Conservation (phyloP, 23 red algal genomes). For the Chondrus crispus region DNA sequence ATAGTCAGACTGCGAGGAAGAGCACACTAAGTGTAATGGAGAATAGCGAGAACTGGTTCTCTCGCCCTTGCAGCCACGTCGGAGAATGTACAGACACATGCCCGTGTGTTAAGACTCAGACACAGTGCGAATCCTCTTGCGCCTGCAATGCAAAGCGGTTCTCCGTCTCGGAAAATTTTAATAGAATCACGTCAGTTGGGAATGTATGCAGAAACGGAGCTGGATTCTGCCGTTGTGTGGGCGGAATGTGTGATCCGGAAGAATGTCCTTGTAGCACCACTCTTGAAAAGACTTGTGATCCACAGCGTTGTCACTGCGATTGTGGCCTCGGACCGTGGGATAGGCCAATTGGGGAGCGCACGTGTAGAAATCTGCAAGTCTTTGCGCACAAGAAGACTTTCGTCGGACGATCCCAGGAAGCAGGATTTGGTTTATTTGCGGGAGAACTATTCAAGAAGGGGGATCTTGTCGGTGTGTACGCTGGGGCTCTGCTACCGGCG, state of each 20-base stretch:
- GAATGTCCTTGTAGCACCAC: conserved; percentile 27
- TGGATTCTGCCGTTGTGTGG: conserved; percentile 37
- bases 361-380: conserved; percentile 26
- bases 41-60: conserved; percentile 11
- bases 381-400: conserved; percentile 47
- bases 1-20: neutral
- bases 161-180: neutral
- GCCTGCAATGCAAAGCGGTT: conserved; percentile 40
- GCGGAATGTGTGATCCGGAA: neutral
- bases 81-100: conserved; percentile 49
- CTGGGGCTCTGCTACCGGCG: conserved; percentile 23
- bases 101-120: conserved; percentile 41
- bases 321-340: neutral
- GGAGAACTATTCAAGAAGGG: conserved; percentile 47
- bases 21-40: neutral
- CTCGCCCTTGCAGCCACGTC: conserved; percentile 42
- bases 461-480: conserved; percentile 61
- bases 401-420: conserved; percentile 35
- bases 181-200: neutral
- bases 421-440: conserved; percentile 49
- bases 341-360: neutral
- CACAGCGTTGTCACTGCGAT: conserved; percentile 55
- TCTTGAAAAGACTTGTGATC: conserved; percentile 17
- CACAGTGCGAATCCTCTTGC: conserved; percentile 31
- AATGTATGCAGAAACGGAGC: conserved; percentile 8